Evolutionary conservation across 2,329 filamentous ascomycete genomes (phyloP).

Genomic region (Zymoseptoria passerinii): DNA sequence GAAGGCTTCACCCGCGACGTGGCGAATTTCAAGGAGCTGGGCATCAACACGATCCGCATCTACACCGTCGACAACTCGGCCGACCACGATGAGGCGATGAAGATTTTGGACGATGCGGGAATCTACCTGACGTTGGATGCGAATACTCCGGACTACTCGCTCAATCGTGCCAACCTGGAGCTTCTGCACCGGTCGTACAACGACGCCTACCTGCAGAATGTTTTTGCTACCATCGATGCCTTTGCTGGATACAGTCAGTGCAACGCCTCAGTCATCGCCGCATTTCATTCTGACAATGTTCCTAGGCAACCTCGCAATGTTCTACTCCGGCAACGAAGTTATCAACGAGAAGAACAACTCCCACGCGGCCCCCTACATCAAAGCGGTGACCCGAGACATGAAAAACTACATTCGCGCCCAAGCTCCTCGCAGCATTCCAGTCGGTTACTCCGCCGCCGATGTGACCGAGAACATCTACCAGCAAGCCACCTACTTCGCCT

Average conservation of each 20-base stretch:
- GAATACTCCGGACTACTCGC: constrained; percentile 79
- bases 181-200: constrained; percentile 64
- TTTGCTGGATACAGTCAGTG: constrained; percentile 60
- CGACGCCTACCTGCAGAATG: constrained; percentile 69
- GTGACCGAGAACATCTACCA: constrained; percentile 76
- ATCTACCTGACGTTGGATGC: constrained; percentile 90
- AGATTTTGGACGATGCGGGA: constrained; percentile 65
- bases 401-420: constrained; percentile 72
- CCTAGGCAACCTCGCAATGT: constrained; percentile 68
- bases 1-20: constrained; percentile 69
- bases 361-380: constrained; percentile 58
- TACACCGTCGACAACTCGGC: constrained; percentile 87
- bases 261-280: constrained; percentile 37
- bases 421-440: constrained; percentile 59
- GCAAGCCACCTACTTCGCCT: constrained; percentile 88
- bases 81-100: constrained; percentile 79
- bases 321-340: constrained; percentile 74
- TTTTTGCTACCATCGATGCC: constrained; percentile 81
- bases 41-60: constrained; percentile 82
- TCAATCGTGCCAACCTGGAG: constrained; percentile 64
- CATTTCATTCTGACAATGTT: neutral
- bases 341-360: constrained; percentile 56
- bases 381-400: constrained; percentile 68
- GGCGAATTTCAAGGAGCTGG: constrained; percentile 68
- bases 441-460: constrained; percentile 78